Evolutionary conservation across 2,329 filamentous ascomycete species (phyloP), one percentile per base, ranked within the genome.

Genomic region (Akanthomyces muscarius): DNA sequence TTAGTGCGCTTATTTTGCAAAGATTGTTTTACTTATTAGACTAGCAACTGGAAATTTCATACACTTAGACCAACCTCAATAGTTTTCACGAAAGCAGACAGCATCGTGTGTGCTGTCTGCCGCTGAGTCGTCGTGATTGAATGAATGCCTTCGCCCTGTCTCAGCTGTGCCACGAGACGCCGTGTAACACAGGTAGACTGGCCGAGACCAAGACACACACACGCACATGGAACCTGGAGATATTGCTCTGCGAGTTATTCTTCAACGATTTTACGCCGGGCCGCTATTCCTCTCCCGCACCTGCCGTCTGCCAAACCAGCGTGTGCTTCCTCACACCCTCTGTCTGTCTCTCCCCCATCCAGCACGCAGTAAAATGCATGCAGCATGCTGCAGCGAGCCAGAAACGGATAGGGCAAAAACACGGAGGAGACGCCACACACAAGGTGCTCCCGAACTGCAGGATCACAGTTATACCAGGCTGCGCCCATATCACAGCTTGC

Each of bases 181-280:
- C n/a, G 51, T 54, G 51, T 41, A 54, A 54, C 51, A 21, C 51
- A 54, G 41, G n/a, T 41, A 54, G 51, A 41, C 51, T 23, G 33
- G 51, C 51, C 51, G n/a, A 54, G 51, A 54, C 51, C 51, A 28
- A 41, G 36, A 54, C 36, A 23, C 30, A 38, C 30, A 23, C 51
- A 7, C 28, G 28, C 28, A 30, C 28, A 30, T 30, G 11, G 10
- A 11, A 4, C n/a, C 30, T 21, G n/a, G 51, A n/a, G 16, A 41
- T 25, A 18, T 41, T 14, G 2, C 16, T 38, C 10, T 4, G 16
- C 8, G 3, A 16, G 4, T 33, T 18, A 13, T 51, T 13, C 28
- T 51, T 33, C 28, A 33, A 30, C 16, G 28, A 51, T 36, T 6
- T 51, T n/a, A 28, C 38, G 38, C 13, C 11, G 45, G 3, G 23